Conservation (phyloP, 176 grass and related monocot genomes). For the Oryza nivara region DNA sequence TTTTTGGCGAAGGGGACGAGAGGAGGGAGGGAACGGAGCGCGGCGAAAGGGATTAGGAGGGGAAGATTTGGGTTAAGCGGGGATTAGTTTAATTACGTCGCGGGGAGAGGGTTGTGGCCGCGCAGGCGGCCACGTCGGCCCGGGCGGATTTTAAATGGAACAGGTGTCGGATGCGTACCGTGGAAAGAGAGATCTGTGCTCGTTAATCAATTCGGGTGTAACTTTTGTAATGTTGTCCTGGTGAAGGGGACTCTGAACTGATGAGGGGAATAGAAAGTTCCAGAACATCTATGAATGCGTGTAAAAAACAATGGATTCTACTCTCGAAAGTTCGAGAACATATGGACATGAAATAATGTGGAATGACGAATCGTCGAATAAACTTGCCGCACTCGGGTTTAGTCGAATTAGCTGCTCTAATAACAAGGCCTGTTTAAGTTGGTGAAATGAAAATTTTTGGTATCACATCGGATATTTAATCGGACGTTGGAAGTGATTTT, state of each 20-base stretch:
- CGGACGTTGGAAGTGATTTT: too few relatives aligned
- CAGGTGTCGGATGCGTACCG: conserved; percentile 41
- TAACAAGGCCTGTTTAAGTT: too few relatives aligned
- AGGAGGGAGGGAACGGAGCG: neutral
- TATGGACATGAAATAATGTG: neutral
- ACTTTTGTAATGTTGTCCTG: neutral
- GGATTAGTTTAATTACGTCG: conserved; percentile 37
- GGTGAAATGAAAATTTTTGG: too few relatives aligned
- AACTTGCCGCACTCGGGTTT: neutral
- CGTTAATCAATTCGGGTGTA: too few relatives aligned
- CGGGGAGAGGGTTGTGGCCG: neutral
- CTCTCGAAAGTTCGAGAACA: neutral
- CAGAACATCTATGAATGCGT: neutral
- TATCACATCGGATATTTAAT: too few relatives aligned
- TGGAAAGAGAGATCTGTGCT: neutral
- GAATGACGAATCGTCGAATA: neutral
- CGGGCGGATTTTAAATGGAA: conserved; percentile 25
- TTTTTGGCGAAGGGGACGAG: neutral
- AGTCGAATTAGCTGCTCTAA: too few relatives aligned
- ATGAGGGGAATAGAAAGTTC: neutral
- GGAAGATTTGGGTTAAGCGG: neutral
- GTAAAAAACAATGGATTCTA: neutral
- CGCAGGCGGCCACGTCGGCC: conserved; percentile 42
- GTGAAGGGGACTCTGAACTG: neutral
- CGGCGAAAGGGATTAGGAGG: conserved; percentile 5